Percentiles rank a stretch among this genome's conserved stretches.
Conservation (phyloP, 176 grass and related monocot genomes). For the Phragmites australis region DNA sequence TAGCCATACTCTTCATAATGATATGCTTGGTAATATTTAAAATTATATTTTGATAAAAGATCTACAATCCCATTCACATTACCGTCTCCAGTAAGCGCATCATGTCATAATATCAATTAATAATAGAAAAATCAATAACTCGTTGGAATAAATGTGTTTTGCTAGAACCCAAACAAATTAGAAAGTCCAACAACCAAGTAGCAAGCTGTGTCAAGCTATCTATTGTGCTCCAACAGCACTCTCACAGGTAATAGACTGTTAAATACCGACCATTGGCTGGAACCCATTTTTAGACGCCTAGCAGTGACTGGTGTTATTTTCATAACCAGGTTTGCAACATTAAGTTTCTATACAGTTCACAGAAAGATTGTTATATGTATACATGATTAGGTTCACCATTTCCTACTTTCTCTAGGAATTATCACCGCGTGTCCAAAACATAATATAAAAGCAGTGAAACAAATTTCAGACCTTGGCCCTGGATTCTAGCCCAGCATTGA, state of each 20-base stretch:
- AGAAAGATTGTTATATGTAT: background rate
- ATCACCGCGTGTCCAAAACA: background rate
- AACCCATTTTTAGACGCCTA: background rate
- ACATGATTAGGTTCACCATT: background rate
- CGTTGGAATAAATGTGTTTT: conserved; percentile 2
- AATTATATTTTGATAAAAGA: background rate
- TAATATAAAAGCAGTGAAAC: conserved; percentile 22
- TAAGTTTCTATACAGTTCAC: background rate
- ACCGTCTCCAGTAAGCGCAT: background rate
- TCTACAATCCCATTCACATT: conserved; percentile 1
- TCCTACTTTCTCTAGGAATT: background rate
- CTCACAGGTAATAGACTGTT: background rate
- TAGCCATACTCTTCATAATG: background rate
- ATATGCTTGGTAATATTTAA: background rate
- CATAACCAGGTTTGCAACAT: background rate
- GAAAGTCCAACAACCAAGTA: background rate
- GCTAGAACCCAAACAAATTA: background rate
- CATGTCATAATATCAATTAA: background rate
- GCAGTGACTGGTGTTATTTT: background rate
- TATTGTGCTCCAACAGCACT: conserved; percentile 10
- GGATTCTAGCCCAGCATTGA: conserved; percentile 50
- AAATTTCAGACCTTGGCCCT: conserved; percentile 57
- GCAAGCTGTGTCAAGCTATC: background rate
- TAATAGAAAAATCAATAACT: background rate
- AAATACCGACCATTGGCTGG: background rate